A percentile compares a stretch with the other conserved stretches of the same genome.
These are phyloP conservation scores for Beta vulgaris DNA, from an alignment of 148 eudicot genomes.

Conservation along the genomic window DNA sequence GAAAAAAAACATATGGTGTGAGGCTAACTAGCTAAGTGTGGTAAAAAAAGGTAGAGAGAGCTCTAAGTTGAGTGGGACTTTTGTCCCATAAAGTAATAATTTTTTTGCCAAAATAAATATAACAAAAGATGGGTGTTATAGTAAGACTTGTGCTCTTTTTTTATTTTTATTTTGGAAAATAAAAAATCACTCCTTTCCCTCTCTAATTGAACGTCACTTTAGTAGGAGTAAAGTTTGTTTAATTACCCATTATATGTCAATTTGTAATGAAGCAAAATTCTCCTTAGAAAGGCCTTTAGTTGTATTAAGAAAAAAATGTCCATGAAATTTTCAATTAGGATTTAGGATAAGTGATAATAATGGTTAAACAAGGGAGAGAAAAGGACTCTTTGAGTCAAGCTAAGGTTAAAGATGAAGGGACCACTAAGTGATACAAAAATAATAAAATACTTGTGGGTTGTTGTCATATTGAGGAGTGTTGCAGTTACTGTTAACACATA, in stretches of 20 bases:
- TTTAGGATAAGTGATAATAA: too few species aligned
- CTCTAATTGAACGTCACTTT: not conserved
- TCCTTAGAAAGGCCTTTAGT: not conserved
- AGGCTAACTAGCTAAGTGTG: slow-evolving; percentile 25
- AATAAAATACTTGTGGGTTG: too few species aligned
- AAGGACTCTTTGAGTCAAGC: too few species aligned
- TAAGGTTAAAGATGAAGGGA: too few species aligned
- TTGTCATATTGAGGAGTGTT: too few species aligned
- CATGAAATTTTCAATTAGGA: too few species aligned
- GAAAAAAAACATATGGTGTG: slow-evolving; percentile 31
- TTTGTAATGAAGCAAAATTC: not conserved
- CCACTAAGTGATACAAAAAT: too few species aligned
- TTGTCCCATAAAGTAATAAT: slow-evolving; percentile 2
- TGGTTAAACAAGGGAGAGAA: too few species aligned
- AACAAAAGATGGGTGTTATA: not conserved
- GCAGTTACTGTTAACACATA: too few species aligned
- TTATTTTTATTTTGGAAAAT: not conserved
- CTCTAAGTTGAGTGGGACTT: slow-evolving; percentile 28
- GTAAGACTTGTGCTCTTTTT: not conserved
- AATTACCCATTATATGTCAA: not conserved
- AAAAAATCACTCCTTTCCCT: not conserved
- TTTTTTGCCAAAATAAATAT: not conserved
- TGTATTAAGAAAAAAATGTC: too few species aligned
- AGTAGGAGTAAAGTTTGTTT: too few species aligned
- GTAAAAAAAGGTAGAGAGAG: slow-evolving; percentile 22